Evolutionary conservation across 305 asterid genomes (phyloP), one percentile per base, ranked within the genome.

Genomic region (Ajuga reptans): DNA sequence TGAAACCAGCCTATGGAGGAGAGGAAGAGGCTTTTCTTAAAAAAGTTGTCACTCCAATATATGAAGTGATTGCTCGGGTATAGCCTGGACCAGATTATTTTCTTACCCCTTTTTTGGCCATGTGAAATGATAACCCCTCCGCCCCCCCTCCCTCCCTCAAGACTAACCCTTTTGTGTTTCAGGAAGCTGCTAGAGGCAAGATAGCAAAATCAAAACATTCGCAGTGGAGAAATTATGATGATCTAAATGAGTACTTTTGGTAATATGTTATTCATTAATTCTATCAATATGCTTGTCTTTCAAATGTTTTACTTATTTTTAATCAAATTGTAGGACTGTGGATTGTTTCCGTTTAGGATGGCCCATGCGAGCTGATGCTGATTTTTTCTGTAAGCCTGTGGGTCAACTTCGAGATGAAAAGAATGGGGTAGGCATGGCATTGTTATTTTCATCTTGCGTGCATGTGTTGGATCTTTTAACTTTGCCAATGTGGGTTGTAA

Each of bases 311-410:
- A 46, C 66, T 72, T 56, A 75, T 10, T 67, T 76, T 60, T 14
- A 6, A 27, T 4, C 14, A 33, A 71, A 17, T 39, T 72, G 37
- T 80, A 93, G 99, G 99, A 89, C 99, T 10, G 97, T 85, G 68
- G 99, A 93, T 80, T 93, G 99, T 85, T 93, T 93, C 78, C 89
- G 96, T 34, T 76, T 93, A 78, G 96, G 99, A 68, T 93, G 99
- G 99, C 99, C 99, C 52, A 93, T 93, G 97, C 97, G 96, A 3
- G 97, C 97, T 68, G 96, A 93, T 84, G 99, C 97, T 81, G 97
- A 93, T 82, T 93, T 89, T 83, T 93, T 93, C 79, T 84, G 95
- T 75, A 81, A 72, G 72, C 85, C 89, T 1, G 76, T 61, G 16
- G 85, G 80, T 72, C 77, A 61, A 68, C 75, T 50, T 68, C 81